These are phyloP conservation scores for Cairneyella variabilis DNA, from an alignment of 495 filamentous ascomycete species.

Conservation along the genomic window DNA sequence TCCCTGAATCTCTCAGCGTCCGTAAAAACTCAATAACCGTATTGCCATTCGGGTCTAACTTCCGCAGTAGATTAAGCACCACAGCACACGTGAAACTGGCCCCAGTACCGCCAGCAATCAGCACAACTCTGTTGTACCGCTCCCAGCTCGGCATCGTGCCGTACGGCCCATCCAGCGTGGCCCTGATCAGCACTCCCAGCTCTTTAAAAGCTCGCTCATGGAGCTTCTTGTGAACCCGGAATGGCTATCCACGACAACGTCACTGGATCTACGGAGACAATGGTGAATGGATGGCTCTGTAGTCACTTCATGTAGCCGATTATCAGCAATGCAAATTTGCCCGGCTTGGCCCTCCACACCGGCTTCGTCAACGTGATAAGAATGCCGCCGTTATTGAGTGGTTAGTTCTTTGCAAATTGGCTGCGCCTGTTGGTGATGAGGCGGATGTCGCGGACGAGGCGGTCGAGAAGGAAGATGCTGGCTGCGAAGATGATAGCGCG, in stretches of 20 bases:
- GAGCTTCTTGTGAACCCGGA: slow-evolving; percentile 53
- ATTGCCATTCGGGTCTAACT: slow-evolving; percentile 33
- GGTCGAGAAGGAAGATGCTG: slow-evolving; percentile 45
- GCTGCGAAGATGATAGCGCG: slow-evolving; percentile 39
- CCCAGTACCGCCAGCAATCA: slow-evolving; percentile 56
- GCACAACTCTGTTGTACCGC: slow-evolving; percentile 49
- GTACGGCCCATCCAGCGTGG: slow-evolving; percentile 53
- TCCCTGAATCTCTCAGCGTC: slow-evolving; percentile 44
- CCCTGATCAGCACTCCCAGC: slow-evolving; percentile 40
- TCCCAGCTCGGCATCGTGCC: slow-evolving; percentile 53
- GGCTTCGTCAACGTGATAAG: slow-evolving; percentile 47
- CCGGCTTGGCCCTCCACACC: slow-evolving; percentile 38
- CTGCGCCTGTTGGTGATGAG: slow-evolving; percentile 45
- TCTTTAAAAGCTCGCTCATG: slow-evolving; percentile 40
- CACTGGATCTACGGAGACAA: slow-evolving; percentile 38
- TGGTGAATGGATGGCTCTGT: slow-evolving; percentile 58
- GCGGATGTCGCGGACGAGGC: slow-evolving; percentile 43
- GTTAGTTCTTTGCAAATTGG: slow-evolving; percentile 47
- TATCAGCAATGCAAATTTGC: slow-evolving; percentile 56
- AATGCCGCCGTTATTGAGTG: slow-evolving; percentile 52
- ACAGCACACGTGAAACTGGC: slow-evolving; percentile 52
- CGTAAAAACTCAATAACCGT: slow-evolving; percentile 47
- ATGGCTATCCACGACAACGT: slow-evolving; percentile 50
- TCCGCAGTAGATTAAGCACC: slow-evolving; percentile 43
- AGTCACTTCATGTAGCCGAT: slow-evolving; percentile 48